Percentiles rank a stretch among this genome's conserved stretches.
Conservation (phyloP, 2,329 filamentous ascomycete genomes). For the Monosporascus cannonballus region DNA sequence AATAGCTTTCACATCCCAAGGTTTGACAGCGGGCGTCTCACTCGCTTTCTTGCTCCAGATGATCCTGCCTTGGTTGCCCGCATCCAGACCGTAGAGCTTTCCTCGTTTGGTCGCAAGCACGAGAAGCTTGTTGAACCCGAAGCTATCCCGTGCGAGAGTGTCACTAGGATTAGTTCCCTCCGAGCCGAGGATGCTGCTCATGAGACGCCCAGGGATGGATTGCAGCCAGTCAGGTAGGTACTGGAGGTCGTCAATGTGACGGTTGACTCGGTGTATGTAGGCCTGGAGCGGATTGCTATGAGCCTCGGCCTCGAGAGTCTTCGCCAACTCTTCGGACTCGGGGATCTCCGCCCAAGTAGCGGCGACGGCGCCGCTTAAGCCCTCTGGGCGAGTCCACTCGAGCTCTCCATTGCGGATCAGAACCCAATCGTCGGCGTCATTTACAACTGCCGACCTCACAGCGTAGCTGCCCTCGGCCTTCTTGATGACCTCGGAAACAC, state of each 20-base stretch:
- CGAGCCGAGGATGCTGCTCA: constrained; percentile 58
- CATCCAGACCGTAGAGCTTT: constrained; percentile 73
- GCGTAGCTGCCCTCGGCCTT: constrained; percentile 64
- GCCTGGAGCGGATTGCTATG: constrained; percentile 73
- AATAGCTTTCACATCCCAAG: constrained; percentile 64
- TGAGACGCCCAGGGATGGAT: constrained; percentile 60
- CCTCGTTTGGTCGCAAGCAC: constrained; percentile 75
- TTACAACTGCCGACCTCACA: constrained; percentile 68
- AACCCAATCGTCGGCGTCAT: constrained; percentile 67
- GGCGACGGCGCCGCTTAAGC: constrained; percentile 70
- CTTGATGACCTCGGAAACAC: constrained; percentile 75
- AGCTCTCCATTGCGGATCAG: constrained; percentile 76
- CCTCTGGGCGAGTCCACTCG: constrained; percentile 77
- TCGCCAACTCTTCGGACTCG: constrained; percentile 66
- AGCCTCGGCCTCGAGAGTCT: constrained; percentile 78
- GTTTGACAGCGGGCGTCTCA: constrained; percentile 46
- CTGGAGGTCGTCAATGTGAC: constrained; percentile 73
- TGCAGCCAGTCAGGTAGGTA: constrained; percentile 69
- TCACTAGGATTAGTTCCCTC: constrained; percentile 37
- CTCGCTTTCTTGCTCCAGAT: constrained; percentile 68
- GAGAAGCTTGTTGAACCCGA: constrained; percentile 83
- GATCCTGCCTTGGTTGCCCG: constrained; percentile 65
- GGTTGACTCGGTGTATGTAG: constrained; percentile 80
- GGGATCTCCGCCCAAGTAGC: constrained; percentile 76
- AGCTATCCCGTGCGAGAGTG: constrained; percentile 61